These are phyloP conservation scores for Populus deltoides DNA, from an alignment of 345 rosid genomes.

Conservation along the genomic window DNA sequence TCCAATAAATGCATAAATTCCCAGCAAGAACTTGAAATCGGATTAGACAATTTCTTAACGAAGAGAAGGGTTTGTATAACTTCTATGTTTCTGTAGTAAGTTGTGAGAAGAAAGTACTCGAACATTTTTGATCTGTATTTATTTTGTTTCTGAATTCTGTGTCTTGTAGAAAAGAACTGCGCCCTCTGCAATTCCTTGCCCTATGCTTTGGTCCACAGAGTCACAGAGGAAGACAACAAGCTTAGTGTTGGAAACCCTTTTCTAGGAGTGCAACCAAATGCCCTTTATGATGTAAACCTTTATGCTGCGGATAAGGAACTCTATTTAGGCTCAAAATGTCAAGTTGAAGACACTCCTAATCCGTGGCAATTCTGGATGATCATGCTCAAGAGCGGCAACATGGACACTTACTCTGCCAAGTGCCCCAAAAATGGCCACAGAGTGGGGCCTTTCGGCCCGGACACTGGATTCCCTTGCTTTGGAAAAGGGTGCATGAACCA, in stretches of 20 bases:
- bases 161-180: conserved; percentile 8
- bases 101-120: neutral
- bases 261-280: conserved; percentile 7
- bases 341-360: conserved; percentile 53
- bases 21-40: neutral
- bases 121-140: neutral
- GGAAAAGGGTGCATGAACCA: conserved; percentile 85
- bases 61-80: neutral
- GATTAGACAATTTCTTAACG: neutral
- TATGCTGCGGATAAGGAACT: conserved; percentile 64
- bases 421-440: conserved; percentile 69
- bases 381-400: conserved; percentile 91
- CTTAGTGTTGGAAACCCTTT: conserved; percentile 39
- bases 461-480: conserved; percentile 61
- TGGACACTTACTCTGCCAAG: conserved; percentile 51
- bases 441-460: conserved; percentile 45
- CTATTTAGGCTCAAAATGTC: conserved; percentile 62
- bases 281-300: conserved; percentile 8
- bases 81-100: too few relatives aligned
- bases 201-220: conserved; percentile 42
- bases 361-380: conserved; percentile 97
- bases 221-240: conserved; percentile 57
- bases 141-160: neutral
- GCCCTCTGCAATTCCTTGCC: too few relatives aligned
- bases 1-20: neutral